These are phyloP conservation scores for Malassezia vespertilionis DNA, from an alignment of 1,284 basidiomycete genomes.

Conservation along the genomic window DNA sequence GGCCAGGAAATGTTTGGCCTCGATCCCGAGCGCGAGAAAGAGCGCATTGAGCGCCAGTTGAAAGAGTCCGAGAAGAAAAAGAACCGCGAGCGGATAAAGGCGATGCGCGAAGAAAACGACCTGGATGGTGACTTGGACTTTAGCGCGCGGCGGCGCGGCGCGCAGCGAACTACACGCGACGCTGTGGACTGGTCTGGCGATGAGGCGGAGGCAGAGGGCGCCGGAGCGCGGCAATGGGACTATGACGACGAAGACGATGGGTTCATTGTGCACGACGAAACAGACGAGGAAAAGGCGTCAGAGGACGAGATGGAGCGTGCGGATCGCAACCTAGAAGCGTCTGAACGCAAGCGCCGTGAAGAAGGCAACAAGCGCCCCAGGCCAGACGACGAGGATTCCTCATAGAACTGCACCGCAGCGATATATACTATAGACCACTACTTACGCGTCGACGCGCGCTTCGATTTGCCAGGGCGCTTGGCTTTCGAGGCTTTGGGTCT, in stretches of 20 bases:
- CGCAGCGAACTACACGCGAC: constrained; percentile 20
- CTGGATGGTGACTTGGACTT: constrained; percentile 29
- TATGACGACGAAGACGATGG: constrained; percentile 43
- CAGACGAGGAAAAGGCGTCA: constrained; percentile 20
- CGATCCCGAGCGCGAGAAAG: constrained; percentile 58
- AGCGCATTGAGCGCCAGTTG: constrained; percentile 36
- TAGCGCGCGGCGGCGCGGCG: constrained; percentile 3
- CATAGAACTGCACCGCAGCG: background rate
- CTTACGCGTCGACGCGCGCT: constrained; percentile 11
- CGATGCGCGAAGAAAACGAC: constrained; percentile 24
- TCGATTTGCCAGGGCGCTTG: constrained; percentile 12
- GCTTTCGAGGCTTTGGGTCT: too few species aligned
- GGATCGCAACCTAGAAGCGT: constrained; percentile 12
- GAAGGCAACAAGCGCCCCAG: background rate
- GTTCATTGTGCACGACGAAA: constrained; percentile 35
- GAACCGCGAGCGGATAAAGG: constrained; percentile 29
- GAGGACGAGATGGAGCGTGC: constrained; percentile 15
- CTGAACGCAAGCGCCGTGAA: constrained; percentile 11
- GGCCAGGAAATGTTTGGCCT: constrained; percentile 23
- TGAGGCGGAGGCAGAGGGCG: constrained; percentile 26
- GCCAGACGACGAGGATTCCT: background rate
- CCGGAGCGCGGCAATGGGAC: constrained; percentile 11
- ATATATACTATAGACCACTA: constrained; percentile 4
- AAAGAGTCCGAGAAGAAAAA: constrained; percentile 38
- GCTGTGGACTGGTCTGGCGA: constrained; percentile 35